Conservation (phyloP, 495 filamentous ascomycete species). For the Daldinia caldariorum region DNA sequence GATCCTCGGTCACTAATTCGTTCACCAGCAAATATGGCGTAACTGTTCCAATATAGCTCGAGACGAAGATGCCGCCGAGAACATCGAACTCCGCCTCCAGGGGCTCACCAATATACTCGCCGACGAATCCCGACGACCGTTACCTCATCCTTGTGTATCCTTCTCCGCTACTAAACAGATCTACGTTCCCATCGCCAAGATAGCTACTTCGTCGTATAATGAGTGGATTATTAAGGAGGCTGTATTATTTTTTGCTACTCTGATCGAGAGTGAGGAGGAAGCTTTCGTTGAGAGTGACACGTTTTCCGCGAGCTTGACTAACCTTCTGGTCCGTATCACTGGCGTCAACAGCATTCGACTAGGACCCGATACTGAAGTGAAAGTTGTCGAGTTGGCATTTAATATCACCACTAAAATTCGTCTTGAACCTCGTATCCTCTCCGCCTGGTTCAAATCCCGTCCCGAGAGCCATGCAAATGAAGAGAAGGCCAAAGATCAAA, state of each 20-base stretch:
- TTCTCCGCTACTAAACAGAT: slow-evolving; percentile 86
- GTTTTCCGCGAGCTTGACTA: slow-evolving; percentile 86
- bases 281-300: slow-evolving; percentile 84
- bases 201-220: slow-evolving; percentile 80
- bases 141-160: slow-evolving; percentile 87
- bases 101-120: slow-evolving; percentile 80
- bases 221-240: slow-evolving; percentile 82
- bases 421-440: slow-evolving; percentile 81
- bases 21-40: slow-evolving; percentile 79
- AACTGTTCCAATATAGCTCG: slow-evolving; percentile 64
- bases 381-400: slow-evolving; percentile 91
- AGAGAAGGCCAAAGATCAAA: slow-evolving; percentile 57
- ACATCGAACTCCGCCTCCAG: slow-evolving; percentile 63
- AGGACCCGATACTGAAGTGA: slow-evolving; percentile 76
- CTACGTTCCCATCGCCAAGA: slow-evolving; percentile 85
- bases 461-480: slow-evolving; percentile 48
- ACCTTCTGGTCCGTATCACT: slow-evolving; percentile 75
- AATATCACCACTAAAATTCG: slow-evolving; percentile 94
- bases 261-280: slow-evolving; percentile 96
- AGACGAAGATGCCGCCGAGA: slow-evolving; percentile 64
- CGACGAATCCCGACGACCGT: slow-evolving; percentile 87
- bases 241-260: slow-evolving; percentile 83
- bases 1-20: slow-evolving; percentile 21
- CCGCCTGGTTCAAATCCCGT: slow-evolving; percentile 82
- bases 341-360: slow-evolving; percentile 69